phyloP scores from a whole-genome alignment of 768 basidiomycete species.

The Boletus eberwhitei region DNA sequence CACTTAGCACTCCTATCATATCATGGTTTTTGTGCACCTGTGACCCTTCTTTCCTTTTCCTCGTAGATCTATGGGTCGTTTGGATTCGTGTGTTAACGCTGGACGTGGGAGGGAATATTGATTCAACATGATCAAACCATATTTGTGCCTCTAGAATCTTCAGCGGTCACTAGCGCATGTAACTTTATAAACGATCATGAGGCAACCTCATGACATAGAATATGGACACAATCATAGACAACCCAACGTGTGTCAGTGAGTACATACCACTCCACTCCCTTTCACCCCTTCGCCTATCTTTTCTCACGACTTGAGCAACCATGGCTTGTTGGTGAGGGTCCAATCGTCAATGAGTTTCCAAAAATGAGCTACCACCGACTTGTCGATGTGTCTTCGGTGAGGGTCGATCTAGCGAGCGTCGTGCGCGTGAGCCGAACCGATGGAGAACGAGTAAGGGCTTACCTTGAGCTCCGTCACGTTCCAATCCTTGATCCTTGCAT shows the following conservation, averaged over 20 bases:
- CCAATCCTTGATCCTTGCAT: conserved; percentile 90
- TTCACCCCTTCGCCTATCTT: too few species aligned
- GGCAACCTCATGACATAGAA: neutral
- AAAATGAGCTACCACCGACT: conserved; percentile 91
- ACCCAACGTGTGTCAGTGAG: neutral
- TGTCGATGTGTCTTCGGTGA: conserved; percentile 86
- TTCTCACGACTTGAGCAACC: conserved; percentile 50
- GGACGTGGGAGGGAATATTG: neutral
- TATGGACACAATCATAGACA: neutral
- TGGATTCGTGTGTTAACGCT: neutral
- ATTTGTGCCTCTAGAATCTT: neutral
- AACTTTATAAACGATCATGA: neutral
- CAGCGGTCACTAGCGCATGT: neutral
- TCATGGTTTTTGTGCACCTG: neutral
- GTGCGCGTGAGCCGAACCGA: neutral
- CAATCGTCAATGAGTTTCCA: conserved; percentile 91
- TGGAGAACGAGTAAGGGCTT: neutral
- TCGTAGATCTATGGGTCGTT: conserved; percentile 6
- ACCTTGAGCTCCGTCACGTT: conserved; percentile 95
- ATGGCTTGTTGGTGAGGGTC: conserved; percentile 78
- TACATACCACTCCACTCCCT: neutral
- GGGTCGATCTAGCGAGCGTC: conserved; percentile 73
- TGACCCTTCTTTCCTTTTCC: neutral
- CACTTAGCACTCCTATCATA: neutral
- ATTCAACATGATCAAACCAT: neutral